A percentile compares a stretch with the other conserved stretches of the same genome.
These are phyloP conservation scores for Saussurea involucrata DNA, from an alignment of 129 eudicot genomes.

Conservation along the genomic window DNA sequence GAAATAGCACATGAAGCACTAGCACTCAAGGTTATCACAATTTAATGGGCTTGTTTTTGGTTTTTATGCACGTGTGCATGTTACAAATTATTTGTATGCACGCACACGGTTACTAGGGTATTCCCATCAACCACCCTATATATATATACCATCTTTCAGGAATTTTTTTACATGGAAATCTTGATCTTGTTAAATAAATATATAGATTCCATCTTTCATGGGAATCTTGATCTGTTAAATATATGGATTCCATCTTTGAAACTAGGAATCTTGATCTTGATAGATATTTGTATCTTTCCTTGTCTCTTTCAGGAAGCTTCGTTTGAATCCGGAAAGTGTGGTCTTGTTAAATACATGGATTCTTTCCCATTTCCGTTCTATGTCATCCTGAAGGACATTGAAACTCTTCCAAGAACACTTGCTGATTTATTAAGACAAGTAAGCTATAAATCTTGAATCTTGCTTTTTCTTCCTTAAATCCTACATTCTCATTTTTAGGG, in stretches of 20 bases:
- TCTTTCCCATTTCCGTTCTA: slow-evolving; percentile 92
- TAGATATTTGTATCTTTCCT: neutral
- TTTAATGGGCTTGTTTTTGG: too few species aligned
- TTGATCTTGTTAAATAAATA: neutral
- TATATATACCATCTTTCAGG: too few species aligned
- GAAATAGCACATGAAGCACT: too few species aligned
- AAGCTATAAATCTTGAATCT: neutral
- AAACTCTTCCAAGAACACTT: slow-evolving; percentile 89
- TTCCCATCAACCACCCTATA: too few species aligned
- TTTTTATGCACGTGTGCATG: too few species aligned
- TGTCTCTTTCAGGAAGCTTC: slow-evolving; percentile 53
- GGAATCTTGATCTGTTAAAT: neutral
- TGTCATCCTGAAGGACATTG: slow-evolving; percentile 71
- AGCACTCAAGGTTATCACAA: too few species aligned
- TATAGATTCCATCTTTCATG: too few species aligned
- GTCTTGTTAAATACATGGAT: slow-evolving; percentile 52
- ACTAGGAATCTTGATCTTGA: neutral
- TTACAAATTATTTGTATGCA: too few species aligned
- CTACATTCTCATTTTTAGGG: neutral
- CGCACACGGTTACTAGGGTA: too few species aligned
- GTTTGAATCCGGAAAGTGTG: slow-evolving; percentile 33
- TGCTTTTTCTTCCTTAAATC: neutral
- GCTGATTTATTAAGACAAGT: slow-evolving; percentile 97
- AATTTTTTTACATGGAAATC: neutral
- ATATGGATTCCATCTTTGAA: too few species aligned